phyloP scores from a whole-genome alignment of 1,284 basidiomycete species.

The Ganoderma lucidum region DNA sequence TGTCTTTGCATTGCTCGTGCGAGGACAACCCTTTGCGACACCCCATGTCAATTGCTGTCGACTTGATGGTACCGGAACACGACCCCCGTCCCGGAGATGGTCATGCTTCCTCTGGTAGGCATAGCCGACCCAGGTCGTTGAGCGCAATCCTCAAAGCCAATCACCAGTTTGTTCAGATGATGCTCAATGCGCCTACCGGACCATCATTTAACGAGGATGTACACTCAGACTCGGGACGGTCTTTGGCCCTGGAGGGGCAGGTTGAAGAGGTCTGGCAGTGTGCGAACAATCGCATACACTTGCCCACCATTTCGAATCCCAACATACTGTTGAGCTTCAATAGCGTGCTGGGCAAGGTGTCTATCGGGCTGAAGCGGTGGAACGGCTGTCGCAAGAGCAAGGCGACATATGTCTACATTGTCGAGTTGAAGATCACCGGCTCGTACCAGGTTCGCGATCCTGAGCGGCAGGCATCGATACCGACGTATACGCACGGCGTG shows the following conservation, averaged over 20 bases:
- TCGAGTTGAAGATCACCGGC: constrained; percentile 2
- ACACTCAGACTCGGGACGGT: no score
- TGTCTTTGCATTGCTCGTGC: constrained; percentile 8
- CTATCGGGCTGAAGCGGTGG: constrained; percentile 14
- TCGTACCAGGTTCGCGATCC: not conserved
- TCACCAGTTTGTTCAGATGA: constrained; percentile 14
- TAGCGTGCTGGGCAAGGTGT: not conserved
- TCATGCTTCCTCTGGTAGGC: not conserved
- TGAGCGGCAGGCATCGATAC: constrained; percentile 11
- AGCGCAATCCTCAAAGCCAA: constrained; percentile 4
- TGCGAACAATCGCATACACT: constrained; percentile 10
- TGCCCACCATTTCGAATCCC: constrained; percentile 8
- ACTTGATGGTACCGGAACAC: constrained; percentile 11
- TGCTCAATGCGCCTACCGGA: constrained; percentile 3
- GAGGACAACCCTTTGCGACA: constrained; percentile 6
- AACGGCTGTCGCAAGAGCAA: constrained; percentile 13
- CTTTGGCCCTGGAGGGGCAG: not conserved
- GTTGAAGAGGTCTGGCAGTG: constrained; percentile 10
- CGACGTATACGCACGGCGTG: constrained; percentile 14
- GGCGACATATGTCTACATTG: constrained; percentile 16
- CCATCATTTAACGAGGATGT: not conserved
- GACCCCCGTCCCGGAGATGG: not conserved
- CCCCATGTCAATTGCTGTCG: constrained; percentile 6
- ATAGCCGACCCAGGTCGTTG: constrained; percentile 6
- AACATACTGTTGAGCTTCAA: constrained; percentile 14